Percentiles rank a stretch among this genome's conserved stretches.
These are phyloP conservation scores for Yamadazyma sp. DNA, from an alignment of 1,139 yeast species.

Conservation along the genomic window DNA sequence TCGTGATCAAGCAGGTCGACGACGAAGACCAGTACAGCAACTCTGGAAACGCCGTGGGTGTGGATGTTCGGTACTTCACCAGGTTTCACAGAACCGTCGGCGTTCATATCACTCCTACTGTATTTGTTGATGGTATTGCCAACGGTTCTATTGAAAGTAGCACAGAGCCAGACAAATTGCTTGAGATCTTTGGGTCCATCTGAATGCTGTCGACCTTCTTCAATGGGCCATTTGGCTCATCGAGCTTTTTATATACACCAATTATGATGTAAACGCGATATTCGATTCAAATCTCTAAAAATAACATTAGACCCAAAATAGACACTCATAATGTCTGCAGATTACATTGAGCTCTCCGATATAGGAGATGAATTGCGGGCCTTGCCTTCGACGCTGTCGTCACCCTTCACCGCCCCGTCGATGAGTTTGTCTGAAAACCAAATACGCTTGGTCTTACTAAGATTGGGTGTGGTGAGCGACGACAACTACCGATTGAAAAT, in stretches of 20 bases:
- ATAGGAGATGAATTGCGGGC: neutral
- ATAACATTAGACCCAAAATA: no score
- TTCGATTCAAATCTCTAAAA: neutral
- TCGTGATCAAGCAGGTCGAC: constrained; percentile 25
- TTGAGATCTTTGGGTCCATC: constrained; percentile 25
- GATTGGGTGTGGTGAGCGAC: constrained; percentile 33
- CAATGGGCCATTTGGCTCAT: no score
- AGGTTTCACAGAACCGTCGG: constrained; percentile 75
- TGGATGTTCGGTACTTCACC: constrained; percentile 72
- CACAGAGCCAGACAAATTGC: constrained; percentile 31
- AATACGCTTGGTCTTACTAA: constrained; percentile 25
- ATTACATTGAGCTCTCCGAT: constrained; percentile 13
- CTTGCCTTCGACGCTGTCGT: neutral
- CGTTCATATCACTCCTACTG: constrained; percentile 85
- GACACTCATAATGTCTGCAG: neutral
- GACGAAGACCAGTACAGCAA: constrained; percentile 39
- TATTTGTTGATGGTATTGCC: constrained; percentile 66
- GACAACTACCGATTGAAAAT: constrained; percentile 20
- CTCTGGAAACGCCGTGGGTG: constrained; percentile 57
- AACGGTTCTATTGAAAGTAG: constrained; percentile 41
- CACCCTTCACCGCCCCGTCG: neutral
- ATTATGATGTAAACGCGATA: neutral
- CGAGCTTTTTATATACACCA: no score
- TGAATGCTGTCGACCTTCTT: no score
- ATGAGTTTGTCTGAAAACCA: constrained; percentile 20